phyloP scores from a whole-genome alignment of 352 stramenopile genomes.

The Peronospora destructor region DNA sequence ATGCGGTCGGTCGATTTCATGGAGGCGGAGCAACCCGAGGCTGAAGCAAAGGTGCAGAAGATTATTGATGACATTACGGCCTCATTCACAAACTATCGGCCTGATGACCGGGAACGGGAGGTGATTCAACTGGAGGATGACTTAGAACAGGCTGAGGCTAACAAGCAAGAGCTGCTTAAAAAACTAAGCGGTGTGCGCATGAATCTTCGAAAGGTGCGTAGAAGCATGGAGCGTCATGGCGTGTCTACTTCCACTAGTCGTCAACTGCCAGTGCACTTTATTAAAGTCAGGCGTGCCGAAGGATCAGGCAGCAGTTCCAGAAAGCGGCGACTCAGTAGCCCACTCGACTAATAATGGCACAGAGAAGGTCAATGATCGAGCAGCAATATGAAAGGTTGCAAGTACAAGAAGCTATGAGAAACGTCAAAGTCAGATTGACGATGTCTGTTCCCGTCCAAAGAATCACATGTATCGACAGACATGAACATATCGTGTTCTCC shows the following conservation, averaged over 20 bases:
- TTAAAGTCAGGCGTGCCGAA: conserved; percentile 22
- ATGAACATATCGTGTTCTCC: conserved; percentile 11
- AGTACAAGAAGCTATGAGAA: neutral
- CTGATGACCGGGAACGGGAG: conserved; percentile 35
- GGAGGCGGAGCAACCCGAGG: conserved; percentile 42
- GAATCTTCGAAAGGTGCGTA: conserved; percentile 33
- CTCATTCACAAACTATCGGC: conserved; percentile 35
- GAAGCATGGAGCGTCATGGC: conserved; percentile 28
- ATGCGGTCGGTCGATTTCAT: conserved; percentile 42
- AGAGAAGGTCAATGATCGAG: conserved; percentile 5
- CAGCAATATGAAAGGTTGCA: conserved; percentile 1
- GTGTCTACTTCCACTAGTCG: conserved; percentile 13
- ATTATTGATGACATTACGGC: conserved; percentile 44
- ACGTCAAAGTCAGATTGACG: conserved; percentile 15
- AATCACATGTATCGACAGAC: conserved; percentile 20
- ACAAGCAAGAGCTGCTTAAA: conserved; percentile 41
- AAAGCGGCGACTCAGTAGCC: conserved; percentile 24
- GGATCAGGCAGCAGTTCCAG: conserved; percentile 13
- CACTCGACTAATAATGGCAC: conserved; percentile 7
- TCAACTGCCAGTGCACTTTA: conserved; percentile 41
- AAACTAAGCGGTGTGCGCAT: conserved; percentile 27
- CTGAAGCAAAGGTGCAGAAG: conserved; percentile 46
- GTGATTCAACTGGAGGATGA: conserved; percentile 51
- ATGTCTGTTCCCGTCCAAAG: conserved; percentile 9
- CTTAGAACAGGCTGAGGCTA: conserved; percentile 47